These are phyloP conservation scores for Tolypocladium tundrense DNA, from an alignment of 2,329 filamentous ascomycete species.

Conservation along the genomic window DNA sequence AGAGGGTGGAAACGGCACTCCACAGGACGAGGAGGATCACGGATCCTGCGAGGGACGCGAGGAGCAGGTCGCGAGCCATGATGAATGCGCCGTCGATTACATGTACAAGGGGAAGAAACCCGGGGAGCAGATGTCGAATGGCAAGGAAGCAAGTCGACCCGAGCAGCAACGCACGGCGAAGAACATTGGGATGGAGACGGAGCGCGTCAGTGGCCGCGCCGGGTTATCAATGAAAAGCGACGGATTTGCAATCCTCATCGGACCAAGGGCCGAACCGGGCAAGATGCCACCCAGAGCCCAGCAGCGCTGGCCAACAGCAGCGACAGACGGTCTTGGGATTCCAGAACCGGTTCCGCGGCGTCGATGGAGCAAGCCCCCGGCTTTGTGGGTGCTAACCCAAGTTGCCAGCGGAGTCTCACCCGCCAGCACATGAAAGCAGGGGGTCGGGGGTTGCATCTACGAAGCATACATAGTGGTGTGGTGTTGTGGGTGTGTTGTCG, in stretches of 20 bases:
- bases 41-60: neutral
- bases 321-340: too few relatives aligned
- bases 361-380: neutral
- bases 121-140: neutral
- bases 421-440: too few relatives aligned
- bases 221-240: neutral
- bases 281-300: neutral
- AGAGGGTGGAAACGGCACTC: neutral
- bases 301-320: neutral
- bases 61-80: neutral
- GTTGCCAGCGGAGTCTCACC: too few relatives aligned
- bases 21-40: neutral
- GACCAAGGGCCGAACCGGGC: neutral
- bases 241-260: neutral
- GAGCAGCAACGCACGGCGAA: neutral
- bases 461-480: neutral
- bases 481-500: neutral
- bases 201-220: neutral
- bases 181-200: neutral
- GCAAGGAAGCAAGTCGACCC: neutral
- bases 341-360: too few relatives aligned
- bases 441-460: too few relatives aligned
- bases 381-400: neutral
- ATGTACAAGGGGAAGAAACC: neutral
- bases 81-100: neutral